Evolutionary conservation across 2,329 filamentous ascomycete genomes (phyloP).

Genomic region (Zymoseptoria brevis): DNA sequence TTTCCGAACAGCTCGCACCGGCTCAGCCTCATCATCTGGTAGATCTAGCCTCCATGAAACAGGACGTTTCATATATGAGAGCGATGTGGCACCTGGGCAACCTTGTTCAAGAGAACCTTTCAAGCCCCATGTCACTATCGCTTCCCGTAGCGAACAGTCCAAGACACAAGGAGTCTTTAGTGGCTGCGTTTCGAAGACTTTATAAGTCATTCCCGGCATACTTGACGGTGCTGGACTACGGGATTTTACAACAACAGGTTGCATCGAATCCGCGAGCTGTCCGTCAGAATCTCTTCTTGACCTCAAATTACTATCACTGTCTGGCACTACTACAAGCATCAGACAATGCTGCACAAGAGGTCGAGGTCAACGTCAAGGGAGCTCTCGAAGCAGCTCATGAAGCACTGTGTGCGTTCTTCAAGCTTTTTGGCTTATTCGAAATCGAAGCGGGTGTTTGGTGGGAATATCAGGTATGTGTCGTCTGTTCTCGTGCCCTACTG

Average conservation of each 20-base stretch:
- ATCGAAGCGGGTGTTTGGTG: constrained; percentile 72
- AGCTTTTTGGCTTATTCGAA: constrained; percentile 61
- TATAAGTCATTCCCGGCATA: constrained; percentile 65
- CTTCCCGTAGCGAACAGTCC: constrained; percentile 62
- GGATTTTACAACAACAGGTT: constrained; percentile 51
- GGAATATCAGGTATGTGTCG: constrained; percentile 51
- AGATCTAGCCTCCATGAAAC: constrained; percentile 25
- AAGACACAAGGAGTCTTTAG: constrained; percentile 60
- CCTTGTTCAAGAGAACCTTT: constrained; percentile 68
- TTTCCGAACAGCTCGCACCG: constrained; percentile 22
- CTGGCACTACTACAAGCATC: constrained; percentile 71
- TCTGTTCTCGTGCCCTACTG: neutral
- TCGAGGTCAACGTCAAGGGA: constrained; percentile 52
- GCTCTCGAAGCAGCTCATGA: constrained; percentile 69
- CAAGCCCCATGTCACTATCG: constrained; percentile 64
- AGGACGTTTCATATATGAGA: constrained; percentile 51
- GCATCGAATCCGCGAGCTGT: constrained; percentile 57
- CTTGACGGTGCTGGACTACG: constrained; percentile 60
- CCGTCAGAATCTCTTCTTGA: constrained; percentile 67
- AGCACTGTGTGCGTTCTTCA: constrained; percentile 66
- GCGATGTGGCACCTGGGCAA: constrained; percentile 74
- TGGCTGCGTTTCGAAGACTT: constrained; percentile 61
- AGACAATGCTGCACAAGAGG: constrained; percentile 51
- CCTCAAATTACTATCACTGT: constrained; percentile 77
- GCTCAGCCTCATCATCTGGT: constrained; percentile 29